Evolutionary conservation across 805 yeast species (phyloP), one percentile per base, ranked within the genome.

Genomic region (Pichia paraexigua): DNA sequence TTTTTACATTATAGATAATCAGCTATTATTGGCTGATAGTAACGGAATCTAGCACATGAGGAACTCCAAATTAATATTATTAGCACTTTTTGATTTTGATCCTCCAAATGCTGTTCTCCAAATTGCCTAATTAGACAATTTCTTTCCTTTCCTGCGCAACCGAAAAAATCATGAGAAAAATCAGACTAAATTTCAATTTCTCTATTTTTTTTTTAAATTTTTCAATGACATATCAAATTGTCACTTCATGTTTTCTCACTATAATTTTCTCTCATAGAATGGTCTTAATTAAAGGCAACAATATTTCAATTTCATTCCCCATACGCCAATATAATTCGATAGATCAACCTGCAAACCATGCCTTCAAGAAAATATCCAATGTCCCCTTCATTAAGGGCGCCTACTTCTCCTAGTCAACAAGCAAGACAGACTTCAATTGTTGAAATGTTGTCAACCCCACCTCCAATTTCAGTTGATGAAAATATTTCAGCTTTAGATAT

Each of bases 401-500:
- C 71, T 24, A 61, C 60, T 6, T 61, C 69, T 15, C 63, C 66
- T 1, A 52, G 57, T 12, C 63, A 68, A 13, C 60, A 59, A n/a
- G 63, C 72, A 17, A 70, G 82, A 56, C 81, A 83, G 56, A 77
- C 87, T 0, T 83, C 90, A 9, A 84, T 85, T 46, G 92, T 83
- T 42, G 92, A 85, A 63, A 69, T 85, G 70, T 69, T 85, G 37
- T 80, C 87, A 17, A 80, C 90, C 5, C 94, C 94, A 0, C 94
- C 92, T 2, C 85, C 84, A 2, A 64, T 84, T 51, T 79, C 84
- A 1, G 64, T 84, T 51, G 79, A 71, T 15, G 58, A 51, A 11
- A 43, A 18, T 46, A 56, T 49, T 42, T 45, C 45, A 37, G 50
- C 27, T 43, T 25, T 53, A 56, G 32, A 53, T 43, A 54, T 43